Evolutionary conservation across 345 rosid genomes (phyloP).

Genomic region (Moricandia moricandioides): DNA sequence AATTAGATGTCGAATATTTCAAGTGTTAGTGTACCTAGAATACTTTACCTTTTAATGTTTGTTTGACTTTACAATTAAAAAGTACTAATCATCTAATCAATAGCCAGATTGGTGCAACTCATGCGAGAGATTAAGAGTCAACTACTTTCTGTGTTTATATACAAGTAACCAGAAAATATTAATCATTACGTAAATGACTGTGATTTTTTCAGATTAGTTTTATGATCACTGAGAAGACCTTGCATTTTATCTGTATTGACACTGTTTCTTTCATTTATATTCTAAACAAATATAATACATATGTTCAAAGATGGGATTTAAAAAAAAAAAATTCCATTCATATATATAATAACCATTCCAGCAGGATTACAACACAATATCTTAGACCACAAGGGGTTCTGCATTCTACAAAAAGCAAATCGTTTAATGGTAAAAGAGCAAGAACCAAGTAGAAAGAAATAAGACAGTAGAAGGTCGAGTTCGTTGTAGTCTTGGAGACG

Average conservation of each 20-base stretch:
- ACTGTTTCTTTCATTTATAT: background rate
- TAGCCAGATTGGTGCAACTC: slow-evolving; percentile 8
- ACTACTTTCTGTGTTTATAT: background rate
- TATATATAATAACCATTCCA: no score
- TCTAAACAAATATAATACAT: background rate
- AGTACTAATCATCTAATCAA: slow-evolving; percentile 2
- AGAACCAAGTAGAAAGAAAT: no score
- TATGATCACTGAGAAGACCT: background rate
- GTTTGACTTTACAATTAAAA: background rate
- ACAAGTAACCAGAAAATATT: no score
- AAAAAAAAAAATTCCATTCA: no score
- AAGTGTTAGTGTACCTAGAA: background rate
- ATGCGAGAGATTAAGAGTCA: background rate
- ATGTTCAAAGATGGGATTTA: background rate
- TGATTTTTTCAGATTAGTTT: background rate
- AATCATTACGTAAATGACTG: background rate
- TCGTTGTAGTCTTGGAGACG: no score
- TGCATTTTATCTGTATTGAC: background rate
- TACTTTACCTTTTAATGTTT: background rate
- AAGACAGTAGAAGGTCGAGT: no score
- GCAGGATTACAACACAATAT: no score
- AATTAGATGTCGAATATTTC: background rate
- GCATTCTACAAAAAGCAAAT: no score
- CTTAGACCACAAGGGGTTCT: no score
- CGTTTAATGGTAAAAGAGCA: no score